These are phyloP conservation scores for Triticum urartu DNA, from an alignment of 176 grass and related monocot genomes.

Conservation along the genomic window DNA sequence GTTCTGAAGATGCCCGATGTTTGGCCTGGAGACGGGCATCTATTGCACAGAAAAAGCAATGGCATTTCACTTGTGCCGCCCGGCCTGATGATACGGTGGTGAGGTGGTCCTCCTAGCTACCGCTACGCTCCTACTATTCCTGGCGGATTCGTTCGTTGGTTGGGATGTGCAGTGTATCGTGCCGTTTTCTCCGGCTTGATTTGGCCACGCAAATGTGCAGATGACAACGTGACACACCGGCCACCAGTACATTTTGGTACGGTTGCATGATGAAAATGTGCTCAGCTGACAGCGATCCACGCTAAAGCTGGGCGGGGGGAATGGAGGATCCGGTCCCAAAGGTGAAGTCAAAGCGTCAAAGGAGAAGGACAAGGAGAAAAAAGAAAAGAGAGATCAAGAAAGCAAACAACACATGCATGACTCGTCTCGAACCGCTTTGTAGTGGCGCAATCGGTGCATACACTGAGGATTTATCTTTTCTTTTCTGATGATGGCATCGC, in stretches of 20 bases:
- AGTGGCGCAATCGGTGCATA: neutral
- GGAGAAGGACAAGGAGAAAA: neutral
- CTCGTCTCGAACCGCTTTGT: neutral
- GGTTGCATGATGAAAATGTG: neutral
- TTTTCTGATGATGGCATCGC: neutral
- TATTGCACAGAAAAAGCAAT: neutral
- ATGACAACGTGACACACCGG: neutral
- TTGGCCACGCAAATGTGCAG: slow-evolving; percentile 21
- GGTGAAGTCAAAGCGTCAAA: neutral
- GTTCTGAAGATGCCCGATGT: neutral
- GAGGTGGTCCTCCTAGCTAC: neutral
- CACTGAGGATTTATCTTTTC: neutral
- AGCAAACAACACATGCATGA: neutral
- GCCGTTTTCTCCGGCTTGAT: neutral
- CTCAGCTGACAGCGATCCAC: neutral
- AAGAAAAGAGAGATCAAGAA: neutral
- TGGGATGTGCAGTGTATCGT: neutral
- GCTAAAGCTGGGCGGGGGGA: neutral
- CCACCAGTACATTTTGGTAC: neutral
- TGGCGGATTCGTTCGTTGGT: neutral
- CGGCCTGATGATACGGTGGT: neutral
- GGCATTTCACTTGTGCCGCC: slow-evolving; percentile 6
- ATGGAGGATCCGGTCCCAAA: neutral
- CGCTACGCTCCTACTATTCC: neutral
- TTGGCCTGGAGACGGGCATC: neutral